Base-by-base conservation (phyloP, 495 filamentous ascomycete genomes). In the Elasticomyces elasticus region DNA sequence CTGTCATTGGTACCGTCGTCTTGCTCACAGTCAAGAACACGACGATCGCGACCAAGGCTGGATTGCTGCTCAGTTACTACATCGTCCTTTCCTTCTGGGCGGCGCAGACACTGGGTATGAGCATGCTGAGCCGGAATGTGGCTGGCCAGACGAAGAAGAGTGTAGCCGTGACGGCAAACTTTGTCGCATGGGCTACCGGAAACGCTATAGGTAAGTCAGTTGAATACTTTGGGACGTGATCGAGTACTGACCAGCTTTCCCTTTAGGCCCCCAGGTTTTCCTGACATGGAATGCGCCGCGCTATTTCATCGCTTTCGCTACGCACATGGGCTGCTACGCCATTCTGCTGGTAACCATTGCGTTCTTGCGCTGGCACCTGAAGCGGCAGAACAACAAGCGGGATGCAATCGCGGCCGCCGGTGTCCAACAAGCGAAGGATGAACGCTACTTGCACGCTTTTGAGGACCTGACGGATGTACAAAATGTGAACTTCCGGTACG, bases 381-480 rank as follows among this genome's bases (percentile, higher is more conserved):
- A 43, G 2, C 41, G 57, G 19, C 62, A 76, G 64, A 79, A 80
- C 52, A 70, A 65, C 60, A 70, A 64, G 50, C 69, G 73, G 37
- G 75, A 79, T 35, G 31, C 31, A 10, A 37, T 37, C 31, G 44
- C 55, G 57, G 73, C 71, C 3, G 68, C 63, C 12, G 63, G 66
- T 1, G 76, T 75, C 4, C 60, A 71, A 12, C 67, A 69, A 47
- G 31, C 31, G 31, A 37, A 37, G n/a, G 74, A 76, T 40, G 69
- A 67, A 3, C 66, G 62, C 27, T 50, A 74, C 41, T 62, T 69
- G 4, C 76, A 78, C 51, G 76, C 75, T 15, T 81, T 79, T 47
- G 72, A 78, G 49, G 79, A 82, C 61, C 58, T 81, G 58, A 82
- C 79, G 26, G 79, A 82, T 65, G 64, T 61, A 55, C 73, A 79